Percentiles rank a stretch among this genome's conserved stretches.
Evolutionary conservation across 768 basidiomycete genomes (phyloP).

Genomic region (Boletus reticuloceps): DNA sequence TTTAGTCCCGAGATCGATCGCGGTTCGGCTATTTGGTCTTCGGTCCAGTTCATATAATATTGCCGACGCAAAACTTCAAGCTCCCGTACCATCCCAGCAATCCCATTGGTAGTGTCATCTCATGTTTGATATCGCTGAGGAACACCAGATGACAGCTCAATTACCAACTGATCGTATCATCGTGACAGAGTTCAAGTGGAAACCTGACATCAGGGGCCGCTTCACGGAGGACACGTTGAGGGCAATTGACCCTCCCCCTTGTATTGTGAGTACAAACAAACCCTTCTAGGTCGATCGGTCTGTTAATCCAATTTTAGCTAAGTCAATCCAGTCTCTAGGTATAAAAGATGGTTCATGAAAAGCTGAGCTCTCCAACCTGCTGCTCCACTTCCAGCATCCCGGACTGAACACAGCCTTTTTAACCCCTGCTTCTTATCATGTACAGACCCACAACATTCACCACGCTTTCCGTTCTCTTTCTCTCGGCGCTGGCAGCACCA

Average conservation of each 20-base stretch:
- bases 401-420: neutral
- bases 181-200: too few relatives aligned
- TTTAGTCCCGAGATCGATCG: too few relatives aligned
- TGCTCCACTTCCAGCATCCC: neutral
- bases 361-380: neutral
- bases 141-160: too few relatives aligned
- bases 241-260: neutral
- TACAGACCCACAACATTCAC: constrained; percentile 22
- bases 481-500: constrained; percentile 39
- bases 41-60: too few relatives aligned
- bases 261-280: neutral
- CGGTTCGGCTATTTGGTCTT: too few relatives aligned
- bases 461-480: constrained; percentile 41
- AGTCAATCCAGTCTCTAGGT: constrained; percentile 13
- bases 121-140: too few relatives aligned
- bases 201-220: too few relatives aligned
- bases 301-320: neutral
- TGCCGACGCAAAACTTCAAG: too few relatives aligned
- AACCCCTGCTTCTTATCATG: constrained; percentile 8
- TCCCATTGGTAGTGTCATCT: too few relatives aligned
- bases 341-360: constrained; percentile 15
- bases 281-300: constrained; percentile 9
- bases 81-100: too few relatives aligned
- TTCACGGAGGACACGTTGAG: neutral
- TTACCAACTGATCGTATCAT: too few relatives aligned